Evolutionary conservation across 2,329 filamentous ascomycete genomes (phyloP).

Genomic region (Pestalotiopsis fici): DNA sequence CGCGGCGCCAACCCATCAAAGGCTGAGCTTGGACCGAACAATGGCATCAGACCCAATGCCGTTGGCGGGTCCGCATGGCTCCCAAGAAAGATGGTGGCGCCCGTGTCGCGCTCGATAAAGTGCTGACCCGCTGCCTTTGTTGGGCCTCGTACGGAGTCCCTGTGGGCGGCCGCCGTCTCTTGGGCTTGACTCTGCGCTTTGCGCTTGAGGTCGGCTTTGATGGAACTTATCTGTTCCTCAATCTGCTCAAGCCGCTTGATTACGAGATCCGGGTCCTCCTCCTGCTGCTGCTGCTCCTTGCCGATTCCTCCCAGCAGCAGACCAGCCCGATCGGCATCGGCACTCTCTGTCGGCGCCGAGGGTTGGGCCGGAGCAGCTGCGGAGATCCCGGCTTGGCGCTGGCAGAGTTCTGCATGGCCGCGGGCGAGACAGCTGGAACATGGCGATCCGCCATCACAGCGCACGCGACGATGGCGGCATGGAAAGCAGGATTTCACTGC

Average conservation of each 20-base stretch:
- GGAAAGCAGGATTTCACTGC: constrained; percentile 4
- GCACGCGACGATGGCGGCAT: neutral
- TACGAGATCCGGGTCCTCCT: neutral
- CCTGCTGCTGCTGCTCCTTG: neutral
- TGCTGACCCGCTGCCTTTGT: neutral
- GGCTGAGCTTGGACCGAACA: neutral
- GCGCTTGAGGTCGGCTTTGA: constrained; percentile 1
- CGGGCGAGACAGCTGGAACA: constrained; percentile 3
- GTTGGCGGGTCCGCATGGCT: neutral
- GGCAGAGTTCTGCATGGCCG: constrained; percentile 1
- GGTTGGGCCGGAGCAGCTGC: neutral
- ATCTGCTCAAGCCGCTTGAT: constrained; percentile 3
- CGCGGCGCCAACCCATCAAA: neutral
- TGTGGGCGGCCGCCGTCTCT: neutral
- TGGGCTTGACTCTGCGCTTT: neutral
- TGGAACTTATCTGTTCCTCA: neutral
- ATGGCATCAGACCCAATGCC: neutral
- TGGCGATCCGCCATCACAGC: constrained; percentile 4
- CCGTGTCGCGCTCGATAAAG: constrained; percentile 4
- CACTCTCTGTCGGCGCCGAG: neutral
- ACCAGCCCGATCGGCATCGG: neutral
- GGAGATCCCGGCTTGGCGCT: neutral
- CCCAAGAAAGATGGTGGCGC: constrained; percentile 6
- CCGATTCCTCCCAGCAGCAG: neutral
- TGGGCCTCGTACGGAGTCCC: neutral